Percentiles rank a stretch among this genome's conserved stretches.
Conservation (phyloP, 805 yeast species). For the Candida sphagnicola region DNA sequence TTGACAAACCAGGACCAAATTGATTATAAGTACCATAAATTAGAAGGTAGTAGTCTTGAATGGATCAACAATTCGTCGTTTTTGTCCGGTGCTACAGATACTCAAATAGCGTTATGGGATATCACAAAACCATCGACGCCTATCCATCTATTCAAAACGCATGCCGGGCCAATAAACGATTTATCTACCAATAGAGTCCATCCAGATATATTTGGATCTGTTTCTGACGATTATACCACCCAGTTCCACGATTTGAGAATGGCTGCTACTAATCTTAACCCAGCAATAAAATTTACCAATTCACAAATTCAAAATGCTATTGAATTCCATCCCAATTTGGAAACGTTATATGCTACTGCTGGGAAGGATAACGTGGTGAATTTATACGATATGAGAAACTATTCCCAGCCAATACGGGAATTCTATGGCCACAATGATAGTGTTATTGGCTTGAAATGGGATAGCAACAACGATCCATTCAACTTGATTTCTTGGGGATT, state of each 20-base stretch:
- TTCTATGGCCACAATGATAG: constrained; percentile 61
- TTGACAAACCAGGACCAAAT: constrained; percentile 13
- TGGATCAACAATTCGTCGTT: constrained; percentile 55
- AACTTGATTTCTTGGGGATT: constrained; percentile 54
- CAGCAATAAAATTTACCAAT: constrained; percentile 43
- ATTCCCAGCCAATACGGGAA: constrained; percentile 54
- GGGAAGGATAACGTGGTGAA: constrained; percentile 72
- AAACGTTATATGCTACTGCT: constrained; percentile 65
- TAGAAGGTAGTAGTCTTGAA: constrained; percentile 68
- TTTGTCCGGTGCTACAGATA: constrained; percentile 64
- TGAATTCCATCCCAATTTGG: constrained; percentile 56
- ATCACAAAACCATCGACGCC: constrained; percentile 43
- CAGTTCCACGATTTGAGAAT: constrained; percentile 58
- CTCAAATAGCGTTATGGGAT: constrained; percentile 71
- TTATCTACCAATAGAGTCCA: constrained; percentile 52
- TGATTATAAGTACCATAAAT: constrained; percentile 51
- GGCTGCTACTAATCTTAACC: constrained; percentile 19
- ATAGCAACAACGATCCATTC: constrained; percentile 44
- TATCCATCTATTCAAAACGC: constrained; percentile 44
- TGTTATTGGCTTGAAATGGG: constrained; percentile 45
- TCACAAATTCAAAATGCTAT: constrained; percentile 64
- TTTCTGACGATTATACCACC: constrained; percentile 61
- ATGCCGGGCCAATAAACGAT: constrained; percentile 61
- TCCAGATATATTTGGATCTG: constrained; percentile 56
- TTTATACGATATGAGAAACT: constrained; percentile 71